Conservation (phyloP, 106 monocot species). For the Dendrobium nobile region DNA sequence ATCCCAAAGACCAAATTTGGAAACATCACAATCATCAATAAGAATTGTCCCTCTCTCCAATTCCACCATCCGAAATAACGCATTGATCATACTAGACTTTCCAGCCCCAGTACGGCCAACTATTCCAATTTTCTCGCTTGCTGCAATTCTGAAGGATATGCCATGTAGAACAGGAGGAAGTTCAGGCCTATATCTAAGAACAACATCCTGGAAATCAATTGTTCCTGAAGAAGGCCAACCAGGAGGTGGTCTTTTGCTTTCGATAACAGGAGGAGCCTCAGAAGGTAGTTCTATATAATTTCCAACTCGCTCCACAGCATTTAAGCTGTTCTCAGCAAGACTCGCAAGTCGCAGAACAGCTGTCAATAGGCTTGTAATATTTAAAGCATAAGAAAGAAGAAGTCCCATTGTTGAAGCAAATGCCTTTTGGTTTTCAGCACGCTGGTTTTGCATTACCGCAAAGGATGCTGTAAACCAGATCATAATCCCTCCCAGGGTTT, state of each 20-base stretch:
- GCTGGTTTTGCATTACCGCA: conserved; percentile 97
- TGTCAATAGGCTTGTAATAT: conserved; percentile 87
- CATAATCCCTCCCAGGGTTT: conserved; percentile 86
- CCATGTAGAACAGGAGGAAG: conserved; percentile 97
- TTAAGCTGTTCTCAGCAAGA: conserved; percentile 97
- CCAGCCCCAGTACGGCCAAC: conserved; percentile 98
- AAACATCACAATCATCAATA: conserved; percentile 80
- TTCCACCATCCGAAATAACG: conserved; percentile 94
- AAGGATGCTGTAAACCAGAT: conserved; percentile 95
- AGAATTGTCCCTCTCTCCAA: conserved; percentile 68
- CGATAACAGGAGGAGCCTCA: conserved; percentile 80
- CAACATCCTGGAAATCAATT: conserved; percentile 76
- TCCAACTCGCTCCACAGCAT: conserved; percentile 93
- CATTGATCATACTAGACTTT: conserved; percentile 98
- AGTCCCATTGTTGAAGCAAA: conserved; percentile 99
- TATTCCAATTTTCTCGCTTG: conserved; percentile 92
- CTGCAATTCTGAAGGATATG: conserved; percentile 77
- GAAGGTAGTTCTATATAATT: conserved; percentile 86
- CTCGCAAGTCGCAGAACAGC: conserved; percentile 88
- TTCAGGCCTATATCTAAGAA: conserved; percentile 89
- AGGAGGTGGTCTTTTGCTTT: conserved; percentile 79
- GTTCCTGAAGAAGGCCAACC: conserved; percentile 89
- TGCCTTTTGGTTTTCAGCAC: conserved; percentile 70
- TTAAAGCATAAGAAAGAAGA: conserved; percentile 87
- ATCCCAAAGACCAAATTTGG: conserved; percentile 79